A percentile compares a stretch with the other conserved stretches of the same genome.
These are phyloP conservation scores for Quercus wislizeni DNA, from an alignment of 306 rosid genomes.

Conservation along the genomic window DNA sequence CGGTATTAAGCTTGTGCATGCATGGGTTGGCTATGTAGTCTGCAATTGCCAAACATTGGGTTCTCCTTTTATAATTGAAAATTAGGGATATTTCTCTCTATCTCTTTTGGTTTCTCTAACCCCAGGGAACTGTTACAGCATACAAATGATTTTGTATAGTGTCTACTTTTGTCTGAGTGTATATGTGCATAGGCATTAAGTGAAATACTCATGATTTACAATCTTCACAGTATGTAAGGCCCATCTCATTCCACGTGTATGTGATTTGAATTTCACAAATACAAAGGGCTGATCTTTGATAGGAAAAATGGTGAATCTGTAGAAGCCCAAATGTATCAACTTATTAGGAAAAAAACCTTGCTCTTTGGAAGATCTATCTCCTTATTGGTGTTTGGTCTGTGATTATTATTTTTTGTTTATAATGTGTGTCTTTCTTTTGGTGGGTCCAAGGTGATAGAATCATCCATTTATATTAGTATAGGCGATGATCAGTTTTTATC, in stretches of 20 bases:
- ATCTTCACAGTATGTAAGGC: neutral
- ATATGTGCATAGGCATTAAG: too few species aligned
- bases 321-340: too few species aligned
- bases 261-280: neutral
- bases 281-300: too few species aligned
- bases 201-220: neutral
- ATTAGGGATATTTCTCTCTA: neutral
- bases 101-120: neutral
- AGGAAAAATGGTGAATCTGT: too few species aligned
- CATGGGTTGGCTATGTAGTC: neutral
- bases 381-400: neutral
- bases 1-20: neutral
- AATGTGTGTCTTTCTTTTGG: neutral
- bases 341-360: too few species aligned
- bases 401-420: neutral
- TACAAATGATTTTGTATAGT: too few species aligned
- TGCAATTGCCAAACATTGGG: neutral
- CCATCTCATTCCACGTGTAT: neutral
- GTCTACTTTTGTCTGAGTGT: too few species aligned
- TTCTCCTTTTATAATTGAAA: neutral
- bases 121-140: too few species aligned
- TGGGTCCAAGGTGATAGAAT: neutral
- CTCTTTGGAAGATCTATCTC: too few species aligned
- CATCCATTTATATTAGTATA: neutral
- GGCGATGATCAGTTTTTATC: neutral